Evolutionary conservation across 305 asterid species (phyloP), one percentile per base, ranked within the genome.

Genomic region (Fraxinus dipetala): DNA sequence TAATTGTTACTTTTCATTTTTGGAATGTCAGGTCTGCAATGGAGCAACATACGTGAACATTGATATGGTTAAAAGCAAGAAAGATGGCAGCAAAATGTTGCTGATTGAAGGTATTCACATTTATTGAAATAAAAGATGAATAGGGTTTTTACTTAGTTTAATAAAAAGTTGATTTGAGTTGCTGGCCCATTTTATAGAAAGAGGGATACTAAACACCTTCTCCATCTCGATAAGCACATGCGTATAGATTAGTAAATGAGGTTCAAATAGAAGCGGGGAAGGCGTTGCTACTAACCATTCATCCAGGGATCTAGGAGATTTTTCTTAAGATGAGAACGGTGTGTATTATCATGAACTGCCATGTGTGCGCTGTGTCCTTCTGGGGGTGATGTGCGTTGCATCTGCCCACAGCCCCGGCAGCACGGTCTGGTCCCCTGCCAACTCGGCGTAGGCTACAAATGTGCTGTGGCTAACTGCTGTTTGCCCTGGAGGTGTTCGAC

Each of bases 61-160:
- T 76, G 96, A 95, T 89, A 94, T 92, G 98, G 88, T 89, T 72
- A 82, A 76, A 82, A 95, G 88, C 91, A 90, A 84, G 88, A 92
- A 92, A 85, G 93, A 93, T 87, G 97, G 89, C 84, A 91, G 88
- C 90, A 92, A 91, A 89, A 94, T 95, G 99, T 82, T 95, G 86
- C 82, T 92, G 69, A 84, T 95, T 86, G 97, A 94, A 91, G 99
- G 99, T 94, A 86, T 81, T 31, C 70, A 32, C 26, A 40, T 72
- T 30, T 16, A 67, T 31, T 5, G 13, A 70, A 30, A 24, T 70
- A 30, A 31, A 8, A 13, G 74, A 70, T 32, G 13, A 14, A 5
- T 20, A 16, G 43, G 10, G 34, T 70, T 70, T 67, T 69, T 31
- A 40, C 4, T 40, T 40, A 14, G 75, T 69, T 69, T 31, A 69